Percentiles rank a stretch among this genome's conserved stretches.
Evolutionary conservation across 2,329 filamentous ascomycete genomes (phyloP).

Genomic region (Trichoderma atrobrunneum): DNA sequence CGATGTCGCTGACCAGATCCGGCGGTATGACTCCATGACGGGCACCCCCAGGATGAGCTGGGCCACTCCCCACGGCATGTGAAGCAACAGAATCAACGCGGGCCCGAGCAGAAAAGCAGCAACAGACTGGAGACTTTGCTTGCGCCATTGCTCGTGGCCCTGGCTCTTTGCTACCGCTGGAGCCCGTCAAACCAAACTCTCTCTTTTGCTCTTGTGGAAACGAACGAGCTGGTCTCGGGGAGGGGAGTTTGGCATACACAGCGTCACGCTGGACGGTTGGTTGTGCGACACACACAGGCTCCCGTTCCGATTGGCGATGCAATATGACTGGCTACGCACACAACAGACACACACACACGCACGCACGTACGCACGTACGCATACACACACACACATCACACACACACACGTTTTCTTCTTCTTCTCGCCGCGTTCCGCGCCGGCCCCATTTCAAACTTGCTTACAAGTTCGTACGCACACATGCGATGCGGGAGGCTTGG

Average conservation of each 20-base stretch:
- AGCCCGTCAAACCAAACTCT: not conserved
- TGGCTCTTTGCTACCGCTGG: not conserved
- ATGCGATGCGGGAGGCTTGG: not conserved
- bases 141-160: not conserved
- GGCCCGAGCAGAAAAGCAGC: not conserved
- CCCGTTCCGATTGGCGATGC: conserved; percentile 17
- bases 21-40: conserved; percentile 4
- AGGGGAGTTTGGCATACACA: conserved; percentile 9
- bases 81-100: not conserved
- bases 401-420: not conserved
- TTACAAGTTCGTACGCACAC: not conserved
- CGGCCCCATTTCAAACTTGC: conserved; percentile 2
- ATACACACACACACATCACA: not conserved
- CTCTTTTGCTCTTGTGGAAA: not conserved
- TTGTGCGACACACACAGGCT: conserved; percentile 1
- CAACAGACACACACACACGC: conserved; percentile 2
- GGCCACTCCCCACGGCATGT: not conserved
- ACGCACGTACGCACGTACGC: not conserved
- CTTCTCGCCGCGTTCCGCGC: conserved; percentile 5
- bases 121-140: not conserved
- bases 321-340: conserved; percentile 5
- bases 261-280: conserved; percentile 13
- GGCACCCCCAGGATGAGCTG: conserved; percentile 12
- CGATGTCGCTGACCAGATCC: conserved; percentile 3
- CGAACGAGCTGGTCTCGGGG: conserved; percentile 14